These are phyloP conservation scores for Komagataella phaffii DNA, from an alignment of 805 yeast species.

Conservation along the genomic window DNA sequence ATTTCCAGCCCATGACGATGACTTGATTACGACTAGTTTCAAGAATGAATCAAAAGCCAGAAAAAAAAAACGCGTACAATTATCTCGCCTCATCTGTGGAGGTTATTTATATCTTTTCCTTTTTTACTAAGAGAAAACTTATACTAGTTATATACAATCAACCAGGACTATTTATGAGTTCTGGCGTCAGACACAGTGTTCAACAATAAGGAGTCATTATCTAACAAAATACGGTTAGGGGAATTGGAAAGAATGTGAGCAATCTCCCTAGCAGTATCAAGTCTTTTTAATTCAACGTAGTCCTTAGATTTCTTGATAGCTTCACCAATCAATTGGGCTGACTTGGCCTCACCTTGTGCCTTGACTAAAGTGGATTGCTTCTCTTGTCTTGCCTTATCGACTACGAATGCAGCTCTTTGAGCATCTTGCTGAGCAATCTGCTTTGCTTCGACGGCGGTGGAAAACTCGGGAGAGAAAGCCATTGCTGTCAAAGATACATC, in stretches of 20 bases:
- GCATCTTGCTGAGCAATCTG: conserved; percentile 99
- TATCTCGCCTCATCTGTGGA: background rate
- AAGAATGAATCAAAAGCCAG: background rate
- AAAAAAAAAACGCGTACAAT: background rate
- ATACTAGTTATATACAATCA: conserved; percentile 1
- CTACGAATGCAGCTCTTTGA: conserved; percentile 93
- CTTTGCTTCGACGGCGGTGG: conserved; percentile 95
- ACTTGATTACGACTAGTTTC: background rate
- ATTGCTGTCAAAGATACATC: conserved; percentile 94
- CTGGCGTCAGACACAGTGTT: conserved; percentile 80
- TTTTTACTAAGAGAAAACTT: too few species aligned
- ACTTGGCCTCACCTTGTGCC: conserved; percentile 97
- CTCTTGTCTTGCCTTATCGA: conserved; percentile 94
- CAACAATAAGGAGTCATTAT: conserved; percentile 82
- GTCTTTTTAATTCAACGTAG: conserved; percentile 90
- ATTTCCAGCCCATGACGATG: background rate
- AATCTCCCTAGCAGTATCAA: conserved; percentile 95
- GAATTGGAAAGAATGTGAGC: conserved; percentile 75
- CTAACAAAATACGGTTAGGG: conserved; percentile 85
- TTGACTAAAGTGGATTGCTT: conserved; percentile 94
- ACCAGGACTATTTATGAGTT: conserved; percentile 5
- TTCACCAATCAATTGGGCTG: conserved; percentile 97
- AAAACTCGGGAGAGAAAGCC: conserved; percentile 97
- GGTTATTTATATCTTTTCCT: conserved; percentile 2
- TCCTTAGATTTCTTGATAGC: conserved; percentile 95